phyloP scores from a whole-genome alignment of 1,284 basidiomycete genomes.

The Leccinum subfulvum region DNA sequence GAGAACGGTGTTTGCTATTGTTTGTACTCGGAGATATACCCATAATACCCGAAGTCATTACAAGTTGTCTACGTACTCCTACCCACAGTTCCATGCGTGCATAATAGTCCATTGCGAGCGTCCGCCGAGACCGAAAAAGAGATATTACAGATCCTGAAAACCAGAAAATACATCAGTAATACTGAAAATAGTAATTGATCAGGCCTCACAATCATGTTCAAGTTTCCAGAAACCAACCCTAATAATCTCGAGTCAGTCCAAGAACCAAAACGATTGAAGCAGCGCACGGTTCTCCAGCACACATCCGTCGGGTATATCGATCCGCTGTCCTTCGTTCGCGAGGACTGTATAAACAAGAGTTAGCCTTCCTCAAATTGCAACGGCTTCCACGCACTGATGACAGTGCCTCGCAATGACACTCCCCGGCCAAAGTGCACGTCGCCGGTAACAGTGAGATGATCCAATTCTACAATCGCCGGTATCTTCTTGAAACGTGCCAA shows the following conservation, averaged over 20 bases:
- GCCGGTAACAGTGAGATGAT: constrained; percentile 94
- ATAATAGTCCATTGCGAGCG: not conserved
- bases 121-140: constrained; percentile 80
- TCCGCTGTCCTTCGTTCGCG: constrained; percentile 89
- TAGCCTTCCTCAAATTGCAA: not conserved
- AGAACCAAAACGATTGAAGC: not conserved
- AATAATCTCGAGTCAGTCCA: constrained; percentile 7
- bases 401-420: constrained; percentile 83
- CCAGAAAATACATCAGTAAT: constrained; percentile 65
- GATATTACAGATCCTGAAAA: constrained; percentile 97
- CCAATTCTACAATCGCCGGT: constrained; percentile 86
- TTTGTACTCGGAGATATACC: constrained; percentile 18
- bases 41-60: not conserved
- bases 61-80: not conserved
- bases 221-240: constrained; percentile 60
- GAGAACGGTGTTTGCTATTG: constrained; percentile 26
- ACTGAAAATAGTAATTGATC: not conserved
- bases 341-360: constrained; percentile 43
- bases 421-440: constrained; percentile 94
- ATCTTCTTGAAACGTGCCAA: constrained; percentile 97
- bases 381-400: constrained; percentile 45
- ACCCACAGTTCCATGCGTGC: not conserved
- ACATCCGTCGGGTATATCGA: constrained; percentile 93
- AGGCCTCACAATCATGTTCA: constrained; percentile 58
- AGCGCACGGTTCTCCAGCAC: constrained; percentile 83